Conservation (phyloP, 2,329 filamentous ascomycete genomes). For the Aspergillus fijiensis region DNA sequence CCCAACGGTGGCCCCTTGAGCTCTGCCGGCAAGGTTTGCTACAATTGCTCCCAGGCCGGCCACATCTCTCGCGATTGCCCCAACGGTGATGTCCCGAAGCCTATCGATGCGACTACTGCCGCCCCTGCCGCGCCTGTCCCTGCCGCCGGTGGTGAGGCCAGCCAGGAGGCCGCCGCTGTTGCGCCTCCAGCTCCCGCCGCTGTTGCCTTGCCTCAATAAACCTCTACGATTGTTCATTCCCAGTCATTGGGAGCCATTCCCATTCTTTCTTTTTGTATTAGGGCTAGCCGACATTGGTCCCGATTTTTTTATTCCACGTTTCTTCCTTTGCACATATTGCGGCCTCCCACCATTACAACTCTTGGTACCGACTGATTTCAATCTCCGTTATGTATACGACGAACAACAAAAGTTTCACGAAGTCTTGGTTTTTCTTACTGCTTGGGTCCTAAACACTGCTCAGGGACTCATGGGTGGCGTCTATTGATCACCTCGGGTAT, state of each 20-base stretch:
- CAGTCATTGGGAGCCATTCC: constrained; percentile 20
- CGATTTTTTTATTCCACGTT: constrained; percentile 26
- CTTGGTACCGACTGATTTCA: constrained; percentile 28
- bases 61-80: constrained; percentile 97
- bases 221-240: constrained; percentile 16
- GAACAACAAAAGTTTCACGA: constrained; percentile 45
- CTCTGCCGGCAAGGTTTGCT: constrained; percentile 97
- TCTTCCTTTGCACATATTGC: constrained; percentile 44
- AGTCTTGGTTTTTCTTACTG: constrained; percentile 34
- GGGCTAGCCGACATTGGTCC: constrained; percentile 29
- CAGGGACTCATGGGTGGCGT: constrained; percentile 45
- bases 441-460: constrained; percentile 35
- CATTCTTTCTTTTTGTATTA: constrained; percentile 29
- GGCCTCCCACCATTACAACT: constrained; percentile 28
- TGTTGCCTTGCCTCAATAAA: constrained; percentile 46
- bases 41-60: constrained; percentile 91
- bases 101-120: constrained; percentile 35
- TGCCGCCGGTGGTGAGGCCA: constrained; percentile 42
- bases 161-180: constrained; percentile 34
- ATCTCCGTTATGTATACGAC: constrained; percentile 44
- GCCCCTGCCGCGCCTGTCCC: constrained; percentile 24
- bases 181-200: constrained; percentile 43
- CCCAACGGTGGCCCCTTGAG: constrained; percentile 94
- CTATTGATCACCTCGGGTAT: constrained; percentile 40
- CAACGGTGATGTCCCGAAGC: constrained; percentile 59